Conservation (phyloP, 371 early-diverging fungal species). For the Lichtheimia ramosa region DNA sequence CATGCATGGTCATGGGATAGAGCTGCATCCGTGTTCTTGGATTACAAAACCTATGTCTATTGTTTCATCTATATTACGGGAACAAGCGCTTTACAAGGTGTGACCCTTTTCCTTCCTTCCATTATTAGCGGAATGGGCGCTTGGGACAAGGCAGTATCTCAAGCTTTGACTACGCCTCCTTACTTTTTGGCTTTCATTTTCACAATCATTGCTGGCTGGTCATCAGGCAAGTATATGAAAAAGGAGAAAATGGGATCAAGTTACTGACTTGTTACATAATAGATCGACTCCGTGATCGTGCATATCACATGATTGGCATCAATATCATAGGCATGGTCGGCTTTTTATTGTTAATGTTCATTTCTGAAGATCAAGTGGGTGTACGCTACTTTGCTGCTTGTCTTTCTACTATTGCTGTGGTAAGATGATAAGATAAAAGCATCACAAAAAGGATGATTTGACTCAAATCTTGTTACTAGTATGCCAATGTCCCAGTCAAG, state of each 20-base stretch:
- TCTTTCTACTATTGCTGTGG: slow-evolving; percentile 25
- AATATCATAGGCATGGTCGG: slow-evolving; percentile 29
- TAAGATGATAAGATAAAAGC: background rate
- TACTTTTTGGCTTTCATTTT: slow-evolving; percentile 24
- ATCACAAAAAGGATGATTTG: too few species aligned
- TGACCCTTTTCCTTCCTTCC: slow-evolving; percentile 42
- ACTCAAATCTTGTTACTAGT: slow-evolving; percentile 1
- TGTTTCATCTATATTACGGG: slow-evolving; percentile 40
- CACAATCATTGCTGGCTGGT: slow-evolving; percentile 28
- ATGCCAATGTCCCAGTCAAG: slow-evolving; percentile 37
- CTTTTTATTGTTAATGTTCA: slow-evolving; percentile 34
- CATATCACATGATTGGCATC: slow-evolving; percentile 29
- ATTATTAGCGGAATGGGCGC: slow-evolving; percentile 36
- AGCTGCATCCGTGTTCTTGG: slow-evolving; percentile 36
- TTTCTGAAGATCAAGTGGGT: slow-evolving; percentile 10
- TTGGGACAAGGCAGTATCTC: slow-evolving; percentile 35
- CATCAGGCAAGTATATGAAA: slow-evolving; percentile 23
- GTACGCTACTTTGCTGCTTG: slow-evolving; percentile 29
- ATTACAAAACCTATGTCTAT: slow-evolving; percentile 41
- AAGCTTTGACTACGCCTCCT: slow-evolving; percentile 40
- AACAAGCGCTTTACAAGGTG: slow-evolving; percentile 41
- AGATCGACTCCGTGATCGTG: slow-evolving; percentile 28
- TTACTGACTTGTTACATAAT: background rate
- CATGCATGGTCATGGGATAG: slow-evolving; percentile 47
- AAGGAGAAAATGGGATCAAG: background rate